Evolutionary conservation across 305 asterid species (phyloP), one percentile per base, ranked within the genome.

Genomic region (Fraxinus nigra): DNA sequence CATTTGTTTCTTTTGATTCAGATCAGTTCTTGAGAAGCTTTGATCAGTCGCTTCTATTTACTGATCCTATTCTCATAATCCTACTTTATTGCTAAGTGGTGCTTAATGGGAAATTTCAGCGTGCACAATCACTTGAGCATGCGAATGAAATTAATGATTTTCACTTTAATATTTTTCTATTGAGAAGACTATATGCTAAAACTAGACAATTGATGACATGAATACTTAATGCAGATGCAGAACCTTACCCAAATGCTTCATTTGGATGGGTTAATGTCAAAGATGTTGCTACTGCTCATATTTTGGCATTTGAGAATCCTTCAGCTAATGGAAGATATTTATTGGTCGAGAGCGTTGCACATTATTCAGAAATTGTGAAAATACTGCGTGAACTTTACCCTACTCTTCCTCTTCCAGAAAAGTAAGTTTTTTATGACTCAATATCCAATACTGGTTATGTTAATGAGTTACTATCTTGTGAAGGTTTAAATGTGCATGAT

Each of bases 231-330:
- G 54, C 86, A 91, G 92, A 91, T 75, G 87, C 90, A 30, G 88
- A 84, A 37, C 84, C 89, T 63, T 91, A 85, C 79, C 89, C 87
- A 74, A 91, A 89, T 79, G 59, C 86, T 35, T 13, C 87, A 37
- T 84, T 88, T 77, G 92, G 92, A 69, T 91, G 94, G 94, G 86
- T 91, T 70, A 86, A 91, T 78, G 94, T 89, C 54, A 89, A 86
- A 84, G 92, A 90, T 83, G 92, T 89, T 14, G 94, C 94, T 0
- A 74, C 82, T 33, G 91, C 93, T 54, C 93, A 89, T 78, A 81
- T 91, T 80, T 87, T 85, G 3, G 94, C 89, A 34, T 88, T 83
- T 72, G 94, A 91, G 79, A 88, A 86, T 65, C 91, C 92, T 18
- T 82, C 84, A 1, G 91, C 90, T 79, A 85, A 81, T 77, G 94